phyloP scores from a whole-genome alignment of 495 filamentous ascomycete species.

The Pyrenula aspistea region DNA sequence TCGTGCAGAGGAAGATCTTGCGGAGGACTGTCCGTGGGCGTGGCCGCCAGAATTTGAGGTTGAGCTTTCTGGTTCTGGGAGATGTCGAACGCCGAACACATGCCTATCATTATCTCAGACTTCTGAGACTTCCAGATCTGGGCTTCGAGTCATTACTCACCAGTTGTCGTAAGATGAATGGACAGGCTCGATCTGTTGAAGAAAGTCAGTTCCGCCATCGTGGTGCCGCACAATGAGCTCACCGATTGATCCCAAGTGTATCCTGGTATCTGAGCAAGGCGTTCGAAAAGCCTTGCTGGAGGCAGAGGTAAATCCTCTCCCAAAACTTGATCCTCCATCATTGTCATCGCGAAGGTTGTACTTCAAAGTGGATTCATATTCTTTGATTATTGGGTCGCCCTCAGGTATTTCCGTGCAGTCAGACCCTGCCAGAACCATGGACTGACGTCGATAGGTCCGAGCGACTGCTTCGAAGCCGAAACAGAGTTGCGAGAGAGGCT shows the following conservation, averaged over 20 bases:
- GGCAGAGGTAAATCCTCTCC: conserved; percentile 55
- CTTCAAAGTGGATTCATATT: neutral
- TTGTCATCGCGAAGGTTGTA: neutral
- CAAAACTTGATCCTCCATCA: conserved; percentile 16
- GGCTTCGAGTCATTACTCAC: conserved; percentile 13
- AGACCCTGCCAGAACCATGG: neutral
- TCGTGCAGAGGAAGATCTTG: conserved; percentile 29
- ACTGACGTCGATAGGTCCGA: neutral
- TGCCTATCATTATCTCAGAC: conserved; percentile 18
- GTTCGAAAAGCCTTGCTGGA: conserved; percentile 58
- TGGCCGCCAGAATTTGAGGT: neutral
- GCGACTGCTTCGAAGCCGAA: neutral
- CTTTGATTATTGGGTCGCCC: neutral
- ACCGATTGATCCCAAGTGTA: conserved; percentile 62
- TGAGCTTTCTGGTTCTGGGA: conserved; percentile 24
- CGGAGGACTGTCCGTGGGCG: conserved; percentile 33
- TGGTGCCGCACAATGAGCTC: neutral
- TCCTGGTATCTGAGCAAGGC: conserved; percentile 57
- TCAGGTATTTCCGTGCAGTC: neutral
- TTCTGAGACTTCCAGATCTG: neutral
- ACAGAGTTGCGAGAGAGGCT: neutral
- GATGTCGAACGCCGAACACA: conserved; percentile 39
- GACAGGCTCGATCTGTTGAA: conserved; percentile 37
- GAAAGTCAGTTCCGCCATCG: neutral
- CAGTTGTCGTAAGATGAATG: conserved; percentile 79